Percentiles rank a stretch among this genome's conserved stretches.
These are phyloP conservation scores for Lodderomyces pseudojiufengensis DNA, from an alignment of 1,139 yeast genomes.

Conservation along the genomic window DNA sequence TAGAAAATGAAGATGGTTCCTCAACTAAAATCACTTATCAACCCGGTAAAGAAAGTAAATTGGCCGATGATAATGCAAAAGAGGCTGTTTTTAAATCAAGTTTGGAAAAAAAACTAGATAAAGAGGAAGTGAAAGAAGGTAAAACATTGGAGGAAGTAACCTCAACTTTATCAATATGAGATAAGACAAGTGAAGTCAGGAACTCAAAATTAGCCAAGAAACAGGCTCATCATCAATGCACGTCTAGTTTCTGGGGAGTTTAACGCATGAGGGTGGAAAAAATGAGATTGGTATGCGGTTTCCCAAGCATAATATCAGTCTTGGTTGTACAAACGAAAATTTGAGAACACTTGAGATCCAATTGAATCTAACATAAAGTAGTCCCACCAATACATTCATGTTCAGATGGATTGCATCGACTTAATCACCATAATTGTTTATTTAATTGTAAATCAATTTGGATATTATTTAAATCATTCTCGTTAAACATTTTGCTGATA, in stretches of 20 bases:
- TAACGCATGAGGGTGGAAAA: too few species aligned
- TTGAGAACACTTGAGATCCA: too few species aligned
- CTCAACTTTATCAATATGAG: slow-evolving; percentile 4
- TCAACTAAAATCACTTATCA: slow-evolving; percentile 45
- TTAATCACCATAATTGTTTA: slow-evolving; percentile 1
- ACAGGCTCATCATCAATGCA: too few species aligned
- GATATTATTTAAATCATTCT: slow-evolving; percentile 10
- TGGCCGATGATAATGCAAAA: slow-evolving; percentile 41
- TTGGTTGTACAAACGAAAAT: too few species aligned
- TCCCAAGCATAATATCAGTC: too few species aligned
- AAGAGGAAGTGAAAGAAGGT: slow-evolving; percentile 6
- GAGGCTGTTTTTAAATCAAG: slow-evolving; percentile 20
- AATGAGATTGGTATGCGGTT: too few species aligned
- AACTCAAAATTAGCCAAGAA: too few species aligned
- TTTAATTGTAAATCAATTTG: slow-evolving; percentile 13
- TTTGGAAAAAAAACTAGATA: slow-evolving; percentile 6
- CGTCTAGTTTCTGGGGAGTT: too few species aligned
- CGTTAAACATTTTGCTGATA: slow-evolving; percentile 10
- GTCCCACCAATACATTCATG: too few species aligned
- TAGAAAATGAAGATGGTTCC: slow-evolving; percentile 39
- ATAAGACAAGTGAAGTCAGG: too few species aligned
- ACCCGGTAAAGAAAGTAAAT: slow-evolving; percentile 49
- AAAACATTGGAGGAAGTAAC: slow-evolving; percentile 7
- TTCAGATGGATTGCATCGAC: too few species aligned
- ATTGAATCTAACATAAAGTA: too few species aligned